Conservation (phyloP, 176 grass and related monocot genomes). For the sorghum (Sorghum bicolor) region Sorghum_bicolor_NCBIv3 NC_012870.2:62923501-62924000, state of each 20-base stretch:
- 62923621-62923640: slow-evolving; percentile 56
- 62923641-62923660: not conserved
- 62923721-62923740: slow-evolving; percentile 98
- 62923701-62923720: slow-evolving; percentile 86
- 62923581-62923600: not conserved
- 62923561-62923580: slow-evolving; percentile 61
- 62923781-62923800: slow-evolving; percentile 88
- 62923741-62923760: slow-evolving; percentile 85
- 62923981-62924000: not conserved
- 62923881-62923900: slow-evolving; percentile 65
- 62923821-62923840: slow-evolving; percentile 29
- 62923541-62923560: slow-evolving; percentile 92
- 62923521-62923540: slow-evolving; percentile 69
- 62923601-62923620: slow-evolving; percentile 35
- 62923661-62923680: slow-evolving; percentile 73
- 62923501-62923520: not conserved
- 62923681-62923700: slow-evolving; percentile 71
- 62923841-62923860: slow-evolving; percentile 59
- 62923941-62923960: slow-evolving; percentile 2
- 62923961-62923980: not conserved
- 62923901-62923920: slow-evolving; percentile 78
- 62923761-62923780: slow-evolving; percentile 87
- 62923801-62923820: slow-evolving; percentile 58
- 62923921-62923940: slow-evolving; percentile 77
- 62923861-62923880: slow-evolving; percentile 89